Conservation (phyloP, 306 rosid genomes). For the Cicer bijugum region DNA sequence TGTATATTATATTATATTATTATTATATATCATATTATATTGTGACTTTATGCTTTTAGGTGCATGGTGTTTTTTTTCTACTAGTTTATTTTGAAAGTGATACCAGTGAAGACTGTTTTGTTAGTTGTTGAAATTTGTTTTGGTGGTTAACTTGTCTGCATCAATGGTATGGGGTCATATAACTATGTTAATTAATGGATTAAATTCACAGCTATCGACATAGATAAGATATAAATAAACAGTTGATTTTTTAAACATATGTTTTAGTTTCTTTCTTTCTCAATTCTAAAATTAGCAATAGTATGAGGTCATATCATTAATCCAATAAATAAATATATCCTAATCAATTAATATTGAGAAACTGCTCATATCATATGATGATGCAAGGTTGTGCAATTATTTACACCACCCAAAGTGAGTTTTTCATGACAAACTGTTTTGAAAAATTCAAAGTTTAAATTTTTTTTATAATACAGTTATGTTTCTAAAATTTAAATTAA, state of each 20-base stretch:
- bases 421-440: too few relatives aligned
- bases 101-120: neutral
- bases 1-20: slow-evolving; percentile 25
- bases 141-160: slow-evolving; percentile 7
- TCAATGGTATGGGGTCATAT: neutral
- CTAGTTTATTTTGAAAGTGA: neutral
- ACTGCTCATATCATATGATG: neutral
- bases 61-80: neutral
- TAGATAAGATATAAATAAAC: neutral
- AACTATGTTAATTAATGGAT: neutral
- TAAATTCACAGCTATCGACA: neutral
- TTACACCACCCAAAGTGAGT: neutral
- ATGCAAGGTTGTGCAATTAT: neutral
- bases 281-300: neutral
- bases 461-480: too few relatives aligned
- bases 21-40: slow-evolving; percentile 20
- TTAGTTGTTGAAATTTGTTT: slow-evolving; percentile 12
- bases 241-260: neutral
- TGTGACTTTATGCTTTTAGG: slow-evolving; percentile 5
- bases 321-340: neutral
- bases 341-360: neutral
- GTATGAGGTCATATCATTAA: neutral
- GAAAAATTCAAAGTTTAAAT: too few relatives aligned
- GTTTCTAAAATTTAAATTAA: too few relatives aligned
- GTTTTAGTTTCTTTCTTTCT: neutral